Evolutionary conservation across 2,329 filamentous ascomycete genomes (phyloP), one percentile per base, ranked within the genome.

Genomic region (Cercospora sojina): DNA sequence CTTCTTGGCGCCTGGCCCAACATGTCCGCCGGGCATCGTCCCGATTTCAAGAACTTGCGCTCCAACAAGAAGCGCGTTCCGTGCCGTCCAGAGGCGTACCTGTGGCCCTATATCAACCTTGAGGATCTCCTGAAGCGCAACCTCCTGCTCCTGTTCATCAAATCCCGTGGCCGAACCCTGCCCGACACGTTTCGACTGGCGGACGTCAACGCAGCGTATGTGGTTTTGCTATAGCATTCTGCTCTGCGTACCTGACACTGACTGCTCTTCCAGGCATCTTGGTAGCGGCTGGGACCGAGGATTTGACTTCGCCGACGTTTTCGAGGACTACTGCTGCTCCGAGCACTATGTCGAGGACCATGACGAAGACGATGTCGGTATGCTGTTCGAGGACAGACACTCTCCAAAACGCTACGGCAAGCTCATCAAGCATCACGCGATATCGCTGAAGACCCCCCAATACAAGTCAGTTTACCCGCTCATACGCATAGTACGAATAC

Each of bases 31-130:
- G 70, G 61, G 0, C 85, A 88, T 72, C 83, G 84, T 0, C 85
- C 86, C 0, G 86, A 88, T 65, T 83, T 86, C 41, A 72, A 74
- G 6, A 74, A 72, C 25, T 74, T 79, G 41, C 69, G 74, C n/a
- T 65, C 71, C 3, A 32, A 57, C 32, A 65, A 64, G 9, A 73
- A 71, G 49, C 72, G 74, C 8, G 58, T 43, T 29, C 64, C 58
- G 3, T 69, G 68, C 27, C 59, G 58, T 7, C 67, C 68, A 2
- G 78, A 80, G 5, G 62, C 75, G 8, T 86, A 77, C 66, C 73
- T 85, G 49, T 87, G 81, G 79, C 86, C 86, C 0, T 79, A 83
- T 55, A 82, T 88, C 72, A 89, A 88, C 69, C 77, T 84, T 47
- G 84, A 88, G 63, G 86, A 88, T 69, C 76, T 89, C 0, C 60